These are phyloP conservation scores for Beauveria rudraprayagi DNA, from an alignment of 2,329 filamentous ascomycete genomes.

Conservation along the genomic window DNA sequence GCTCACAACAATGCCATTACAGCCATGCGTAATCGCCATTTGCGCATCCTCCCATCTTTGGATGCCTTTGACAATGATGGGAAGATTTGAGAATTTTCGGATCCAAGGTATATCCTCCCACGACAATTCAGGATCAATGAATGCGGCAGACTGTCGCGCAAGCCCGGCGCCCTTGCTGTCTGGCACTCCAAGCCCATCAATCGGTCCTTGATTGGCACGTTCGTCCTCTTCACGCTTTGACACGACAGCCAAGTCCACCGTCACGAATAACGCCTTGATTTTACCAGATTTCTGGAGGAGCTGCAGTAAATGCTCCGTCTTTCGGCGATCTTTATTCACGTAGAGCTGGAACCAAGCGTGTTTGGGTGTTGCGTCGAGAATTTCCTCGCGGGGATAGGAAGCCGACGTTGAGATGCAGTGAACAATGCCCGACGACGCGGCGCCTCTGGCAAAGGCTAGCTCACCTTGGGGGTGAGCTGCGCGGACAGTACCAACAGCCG, in stretches of 20 bases:
- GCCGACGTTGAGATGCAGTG: constrained; percentile 10
- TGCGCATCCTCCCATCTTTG: constrained; percentile 33
- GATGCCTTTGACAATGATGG: constrained; percentile 40
- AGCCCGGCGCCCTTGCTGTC: constrained; percentile 9
- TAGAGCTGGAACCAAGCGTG: constrained; percentile 14
- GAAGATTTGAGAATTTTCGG: constrained; percentile 36
- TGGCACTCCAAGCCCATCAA: neutral
- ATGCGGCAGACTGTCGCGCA: constrained; percentile 3
- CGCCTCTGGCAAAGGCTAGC: constrained; percentile 15
- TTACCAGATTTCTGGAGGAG: neutral
- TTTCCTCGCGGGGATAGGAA: constrained; percentile 11
- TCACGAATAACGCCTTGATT: constrained; percentile 13
- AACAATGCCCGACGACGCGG: constrained; percentile 1
- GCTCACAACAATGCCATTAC: constrained; percentile 33
- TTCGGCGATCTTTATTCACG: constrained; percentile 10
- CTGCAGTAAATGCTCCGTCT: constrained; percentile 2
- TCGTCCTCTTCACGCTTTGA: constrained; percentile 16
- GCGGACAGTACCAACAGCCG: constrained; percentile 16
- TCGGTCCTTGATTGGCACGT: constrained; percentile 6
- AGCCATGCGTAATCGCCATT: constrained; percentile 27
- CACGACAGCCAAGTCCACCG: constrained; percentile 8
- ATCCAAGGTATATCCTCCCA: constrained; percentile 50
- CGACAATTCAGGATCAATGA: constrained; percentile 9
- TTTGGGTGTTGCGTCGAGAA: constrained; percentile 6
- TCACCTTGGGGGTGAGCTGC: constrained; percentile 16